Evolutionary conservation across 805 yeast genomes (phyloP).

Genomic region (Kazachstania taianensis): DNA sequence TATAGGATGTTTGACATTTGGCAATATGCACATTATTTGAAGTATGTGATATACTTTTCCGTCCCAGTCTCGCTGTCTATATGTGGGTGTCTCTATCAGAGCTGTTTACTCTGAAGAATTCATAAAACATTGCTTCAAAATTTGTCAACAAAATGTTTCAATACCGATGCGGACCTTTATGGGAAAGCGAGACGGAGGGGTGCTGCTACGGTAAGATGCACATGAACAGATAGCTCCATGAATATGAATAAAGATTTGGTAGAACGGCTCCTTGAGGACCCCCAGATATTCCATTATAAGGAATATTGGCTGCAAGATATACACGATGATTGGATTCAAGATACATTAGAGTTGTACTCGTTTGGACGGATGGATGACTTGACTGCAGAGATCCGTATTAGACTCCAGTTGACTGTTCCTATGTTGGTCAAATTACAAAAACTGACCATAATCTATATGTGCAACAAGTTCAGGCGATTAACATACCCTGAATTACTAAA

Average conservation of each 20-base stretch:
- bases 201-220: no score
- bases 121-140: no score
- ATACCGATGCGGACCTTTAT: no score
- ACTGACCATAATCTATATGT: constrained; percentile 17
- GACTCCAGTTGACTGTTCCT: constrained; percentile 4
- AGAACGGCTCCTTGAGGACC: constrained; percentile 10
- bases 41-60: no score
- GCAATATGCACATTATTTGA: no score
- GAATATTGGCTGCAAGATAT: constrained; percentile 23
- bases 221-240: no score
- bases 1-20: constrained; percentile 23
- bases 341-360: constrained; percentile 19
- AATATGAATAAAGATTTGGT: not conserved
- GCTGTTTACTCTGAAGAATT: no score
- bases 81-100: no score
- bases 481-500: constrained; percentile 9
- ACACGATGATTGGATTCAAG: no score
- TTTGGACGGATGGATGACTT: constrained; percentile 21
- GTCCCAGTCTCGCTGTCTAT: no score
- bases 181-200: no score
- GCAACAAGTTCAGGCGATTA: constrained; percentile 11
- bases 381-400: not conserved
- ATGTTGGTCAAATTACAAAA: constrained; percentile 18
- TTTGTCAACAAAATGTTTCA: no score
- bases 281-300: constrained; percentile 17